Evolutionary conservation across 2,329 filamentous ascomycete species (phyloP).

Genomic region (Stemphylium beticola): DNA sequence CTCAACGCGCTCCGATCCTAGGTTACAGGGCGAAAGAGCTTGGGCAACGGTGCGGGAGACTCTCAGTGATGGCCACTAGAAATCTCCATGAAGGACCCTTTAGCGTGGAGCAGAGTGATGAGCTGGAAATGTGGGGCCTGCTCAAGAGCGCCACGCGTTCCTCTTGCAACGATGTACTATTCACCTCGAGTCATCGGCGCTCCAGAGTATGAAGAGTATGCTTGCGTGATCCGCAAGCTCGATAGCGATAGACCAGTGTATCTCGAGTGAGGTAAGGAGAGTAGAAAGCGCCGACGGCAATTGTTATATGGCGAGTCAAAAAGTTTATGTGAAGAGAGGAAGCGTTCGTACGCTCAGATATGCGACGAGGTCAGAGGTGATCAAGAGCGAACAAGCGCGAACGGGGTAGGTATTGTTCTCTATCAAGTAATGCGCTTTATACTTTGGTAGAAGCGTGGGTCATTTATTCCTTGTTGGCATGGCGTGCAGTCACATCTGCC

Average conservation of each 20-base stretch:
- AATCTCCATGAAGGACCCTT: not conserved
- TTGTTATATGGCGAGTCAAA: not conserved
- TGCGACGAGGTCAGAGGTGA: not conserved
- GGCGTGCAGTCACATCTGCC: conserved; percentile 6
- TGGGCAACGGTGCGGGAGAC: not conserved
- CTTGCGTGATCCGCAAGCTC: not conserved
- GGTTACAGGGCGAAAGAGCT: not conserved
- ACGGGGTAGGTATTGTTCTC: not conserved
- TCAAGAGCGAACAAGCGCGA: not conserved
- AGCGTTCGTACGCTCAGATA: not conserved
- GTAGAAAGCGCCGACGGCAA: not conserved
- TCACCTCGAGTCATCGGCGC: not conserved
- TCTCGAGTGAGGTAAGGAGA: too few species aligned
- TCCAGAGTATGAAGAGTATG: not conserved
- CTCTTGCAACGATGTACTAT: not conserved
- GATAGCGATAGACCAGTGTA: not conserved
- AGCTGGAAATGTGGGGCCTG: not conserved
- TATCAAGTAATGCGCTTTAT: conserved; percentile 4
- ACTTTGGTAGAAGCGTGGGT: not conserved
- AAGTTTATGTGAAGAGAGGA: conserved; percentile 3
- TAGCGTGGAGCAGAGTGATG: too few species aligned
- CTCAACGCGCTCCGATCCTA: not conserved
- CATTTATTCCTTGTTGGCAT: not conserved
- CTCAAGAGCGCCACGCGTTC: not conserved
- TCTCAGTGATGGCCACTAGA: not conserved